These are phyloP conservation scores for Boletellus deceptivus DNA, from an alignment of 1,284 basidiomycete species.

Conservation along the genomic window DNA sequence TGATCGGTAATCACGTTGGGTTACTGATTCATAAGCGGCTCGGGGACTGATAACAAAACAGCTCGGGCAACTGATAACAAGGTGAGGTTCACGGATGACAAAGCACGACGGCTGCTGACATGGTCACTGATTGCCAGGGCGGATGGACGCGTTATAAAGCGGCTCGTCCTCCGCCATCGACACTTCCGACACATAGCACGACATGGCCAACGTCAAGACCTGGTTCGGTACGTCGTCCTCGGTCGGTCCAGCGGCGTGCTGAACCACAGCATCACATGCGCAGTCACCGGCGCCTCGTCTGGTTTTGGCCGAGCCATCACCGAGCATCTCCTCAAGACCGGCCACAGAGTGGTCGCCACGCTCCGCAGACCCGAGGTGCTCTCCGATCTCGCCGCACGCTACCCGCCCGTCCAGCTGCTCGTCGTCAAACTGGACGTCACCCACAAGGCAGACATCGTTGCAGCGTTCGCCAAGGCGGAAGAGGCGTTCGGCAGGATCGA, in stretches of 20 bases:
- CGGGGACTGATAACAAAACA: too few species aligned
- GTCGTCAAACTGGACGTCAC: conserved; percentile 42
- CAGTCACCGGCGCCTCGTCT: conserved; percentile 31
- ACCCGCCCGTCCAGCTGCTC: conserved; percentile 34
- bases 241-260: not conserved
- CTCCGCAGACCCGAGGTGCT: conserved; percentile 31
- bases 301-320: conserved; percentile 27
- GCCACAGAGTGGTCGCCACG: conserved; percentile 37
- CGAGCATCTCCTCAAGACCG: conserved; percentile 30
- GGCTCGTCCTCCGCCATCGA: not conserved
- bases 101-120: not conserved
- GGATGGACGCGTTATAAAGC: too few species aligned
- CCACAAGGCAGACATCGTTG: conserved; percentile 21
- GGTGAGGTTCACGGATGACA: not conserved
- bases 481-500: conserved; percentile 40
- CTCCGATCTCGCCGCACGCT: conserved; percentile 26
- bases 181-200: not conserved
- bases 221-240: conserved; percentile 16
- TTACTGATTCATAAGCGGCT: too few species aligned
- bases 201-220: conserved; percentile 20
- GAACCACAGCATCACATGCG: not conserved
- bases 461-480: conserved; percentile 35
- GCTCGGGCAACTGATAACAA: too few species aligned
- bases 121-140: too few species aligned
- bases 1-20: too few species aligned